Evolutionary conservation across 352 stramenopile genomes (phyloP), one percentile per base, ranked within the genome.

Genomic region (Globisporangium yorkense): DNA sequence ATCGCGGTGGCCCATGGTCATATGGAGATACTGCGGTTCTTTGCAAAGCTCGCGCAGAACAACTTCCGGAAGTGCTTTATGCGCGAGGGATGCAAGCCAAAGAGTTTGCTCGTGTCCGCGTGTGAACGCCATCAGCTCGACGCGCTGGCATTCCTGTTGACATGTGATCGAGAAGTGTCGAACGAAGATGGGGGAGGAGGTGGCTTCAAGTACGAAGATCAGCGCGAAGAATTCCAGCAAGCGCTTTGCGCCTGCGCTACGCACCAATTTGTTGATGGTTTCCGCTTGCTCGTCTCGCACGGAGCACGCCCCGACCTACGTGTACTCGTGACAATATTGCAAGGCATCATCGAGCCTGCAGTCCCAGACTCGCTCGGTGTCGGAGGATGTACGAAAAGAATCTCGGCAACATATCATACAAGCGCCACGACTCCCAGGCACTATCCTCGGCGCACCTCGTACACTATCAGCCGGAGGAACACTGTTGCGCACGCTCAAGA

Each of bases 1-100:
- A 48, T 78, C 31, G 78, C 78, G 0, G 67, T 88, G 39, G 51
- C 74, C 18, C 69, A 67, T 59, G 74, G 75, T 4, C 75, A 84
- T 37, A 52, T 82, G 45, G 66, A 72, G 5, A 63, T 84, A 3
- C 55, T 88, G 3, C 40, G 59, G 29, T 66, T 68, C 29, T 85
- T 85, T 57, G 66, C 71, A 15, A 57, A 29, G 16, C 45, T 80
- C 8, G 72, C 73, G 10, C 72, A 84, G 44, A 71, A 73, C 44
- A 68, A 74, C 37, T 83, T 88, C 21, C 59, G 71, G 2, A 54
- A 55, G 12, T 82, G 66, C 21, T 86, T 86, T 59, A 51, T 67
- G 12, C 61, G 66, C 2, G 75, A 85, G 27, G 65, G 61, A 2
- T 72, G 71, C 54, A 57, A 59, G 8, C 62, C 70, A 2, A 67